Evolutionary conservation across 2,329 filamentous ascomycete genomes (phyloP).

Genomic region (Cytospora piceicola): DNA sequence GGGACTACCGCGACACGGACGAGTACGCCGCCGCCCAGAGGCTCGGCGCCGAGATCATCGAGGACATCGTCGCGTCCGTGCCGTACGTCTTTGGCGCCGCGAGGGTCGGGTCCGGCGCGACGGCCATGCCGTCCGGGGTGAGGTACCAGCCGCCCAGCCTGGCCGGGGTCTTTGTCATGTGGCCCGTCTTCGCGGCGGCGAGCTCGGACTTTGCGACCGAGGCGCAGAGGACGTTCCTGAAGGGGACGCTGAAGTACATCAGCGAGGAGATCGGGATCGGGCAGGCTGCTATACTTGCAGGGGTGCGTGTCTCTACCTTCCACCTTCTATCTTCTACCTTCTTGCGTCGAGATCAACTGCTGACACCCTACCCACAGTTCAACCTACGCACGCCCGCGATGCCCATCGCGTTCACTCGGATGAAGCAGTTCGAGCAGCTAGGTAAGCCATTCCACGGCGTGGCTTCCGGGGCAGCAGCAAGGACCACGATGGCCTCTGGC

Average conservation of each 20-base stretch:
- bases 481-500: conserved; percentile 25
- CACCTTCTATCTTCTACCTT: not conserved
- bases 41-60: conserved; percentile 13
- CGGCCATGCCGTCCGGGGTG: not conserved
- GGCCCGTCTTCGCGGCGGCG: conserved; percentile 30
- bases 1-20: conserved; percentile 22
- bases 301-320: conserved; percentile 12
- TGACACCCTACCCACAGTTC: conserved; percentile 12
- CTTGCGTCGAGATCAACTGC: no score
- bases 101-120: not conserved
- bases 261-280: conserved; percentile 31
- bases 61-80: conserved; percentile 26
- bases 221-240: conserved; percentile 26
- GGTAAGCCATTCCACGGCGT: conserved; percentile 26
- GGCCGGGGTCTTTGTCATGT: conserved; percentile 28
- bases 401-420: conserved; percentile 30
- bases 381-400: conserved; percentile 27
- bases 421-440: conserved; percentile 28
- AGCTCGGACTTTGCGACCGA: conserved; percentile 29
- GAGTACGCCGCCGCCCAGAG: conserved; percentile 19
- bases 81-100: conserved; percentile 28
- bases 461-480: conserved; percentile 21
- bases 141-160: conserved; percentile 22
- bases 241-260: conserved; percentile 28
- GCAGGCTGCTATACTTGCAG: conserved; percentile 28